Evolutionary conservation across 441 rosid species (phyloP).

Genomic region (Gossypium laxum): DNA sequence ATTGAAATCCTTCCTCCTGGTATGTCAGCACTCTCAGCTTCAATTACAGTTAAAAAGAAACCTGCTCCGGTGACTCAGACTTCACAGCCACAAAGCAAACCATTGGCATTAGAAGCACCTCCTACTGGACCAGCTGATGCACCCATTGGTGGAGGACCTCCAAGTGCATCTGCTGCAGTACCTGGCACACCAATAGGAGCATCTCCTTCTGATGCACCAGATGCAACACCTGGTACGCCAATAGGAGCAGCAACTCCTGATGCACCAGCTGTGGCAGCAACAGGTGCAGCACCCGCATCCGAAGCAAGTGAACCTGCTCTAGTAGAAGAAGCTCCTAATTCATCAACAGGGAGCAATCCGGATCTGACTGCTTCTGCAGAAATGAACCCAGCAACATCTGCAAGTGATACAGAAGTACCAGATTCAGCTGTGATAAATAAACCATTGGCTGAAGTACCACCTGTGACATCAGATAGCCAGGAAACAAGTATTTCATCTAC

Average conservation of each 20-base stretch:
- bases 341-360: constrained; percentile 24
- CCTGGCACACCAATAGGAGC: not conserved
- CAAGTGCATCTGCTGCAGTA: constrained; percentile 9
- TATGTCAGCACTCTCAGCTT: constrained; percentile 76
- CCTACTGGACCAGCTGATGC: constrained; percentile 24
- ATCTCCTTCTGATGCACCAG: not conserved
- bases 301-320: constrained; percentile 24
- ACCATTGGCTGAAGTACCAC: constrained; percentile 17
- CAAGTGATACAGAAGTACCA: constrained; percentile 14
- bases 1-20: constrained; percentile 91
- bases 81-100: constrained; percentile 52
- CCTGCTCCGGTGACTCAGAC: constrained; percentile 32
- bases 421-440: not conserved
- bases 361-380: constrained; percentile 24
- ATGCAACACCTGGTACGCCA: not conserved
- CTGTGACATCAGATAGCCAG: constrained; percentile 24
- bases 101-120: constrained; percentile 62
- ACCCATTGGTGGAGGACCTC: constrained; percentile 11
- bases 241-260: not conserved
- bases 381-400: constrained; percentile 18
- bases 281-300: constrained; percentile 13
- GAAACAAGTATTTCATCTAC: constrained; percentile 15
- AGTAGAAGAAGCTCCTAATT: constrained; percentile 20
- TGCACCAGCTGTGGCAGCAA: not conserved
- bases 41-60: constrained; percentile 64